phyloP scores from a whole-genome alignment of 129 eudicot genomes.

The Artemisia argyi region DNA sequence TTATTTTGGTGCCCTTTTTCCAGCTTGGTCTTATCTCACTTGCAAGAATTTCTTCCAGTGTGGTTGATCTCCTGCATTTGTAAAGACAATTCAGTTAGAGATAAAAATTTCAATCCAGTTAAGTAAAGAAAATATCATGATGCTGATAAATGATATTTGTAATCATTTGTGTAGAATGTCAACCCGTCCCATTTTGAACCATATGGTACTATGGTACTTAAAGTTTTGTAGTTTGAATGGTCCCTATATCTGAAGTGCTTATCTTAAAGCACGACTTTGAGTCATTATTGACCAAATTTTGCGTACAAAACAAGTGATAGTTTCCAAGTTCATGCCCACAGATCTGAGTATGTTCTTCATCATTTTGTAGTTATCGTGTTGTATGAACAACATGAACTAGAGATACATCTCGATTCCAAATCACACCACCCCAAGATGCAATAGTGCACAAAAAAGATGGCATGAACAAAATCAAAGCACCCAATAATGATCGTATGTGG shows the following conservation, averaged over 20 bases:
- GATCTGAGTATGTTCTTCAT: neutral
- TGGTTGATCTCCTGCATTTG: constrained; percentile 57
- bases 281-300: neutral
- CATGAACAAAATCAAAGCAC: no score
- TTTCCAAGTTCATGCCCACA: neutral
- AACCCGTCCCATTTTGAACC: neutral
- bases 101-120: no score
- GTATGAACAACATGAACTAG: no score
- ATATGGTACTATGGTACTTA: neutral
- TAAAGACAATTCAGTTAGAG: no score
- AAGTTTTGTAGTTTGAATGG: neutral
- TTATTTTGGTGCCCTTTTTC: constrained; percentile 92
- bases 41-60: constrained; percentile 74
- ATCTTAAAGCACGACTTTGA: neutral
- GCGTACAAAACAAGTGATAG: neutral
- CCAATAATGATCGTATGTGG: no score
- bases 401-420: no score
- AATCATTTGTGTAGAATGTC: no score
- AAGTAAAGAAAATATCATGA: neutral
- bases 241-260: neutral
- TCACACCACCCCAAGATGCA: no score
- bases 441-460: no score
- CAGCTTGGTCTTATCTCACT: constrained; percentile 88
- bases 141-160: no score
- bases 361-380: neutral